Base-by-base conservation (phyloP, 345 rosid species). In the Citrus hindsii region DNA sequence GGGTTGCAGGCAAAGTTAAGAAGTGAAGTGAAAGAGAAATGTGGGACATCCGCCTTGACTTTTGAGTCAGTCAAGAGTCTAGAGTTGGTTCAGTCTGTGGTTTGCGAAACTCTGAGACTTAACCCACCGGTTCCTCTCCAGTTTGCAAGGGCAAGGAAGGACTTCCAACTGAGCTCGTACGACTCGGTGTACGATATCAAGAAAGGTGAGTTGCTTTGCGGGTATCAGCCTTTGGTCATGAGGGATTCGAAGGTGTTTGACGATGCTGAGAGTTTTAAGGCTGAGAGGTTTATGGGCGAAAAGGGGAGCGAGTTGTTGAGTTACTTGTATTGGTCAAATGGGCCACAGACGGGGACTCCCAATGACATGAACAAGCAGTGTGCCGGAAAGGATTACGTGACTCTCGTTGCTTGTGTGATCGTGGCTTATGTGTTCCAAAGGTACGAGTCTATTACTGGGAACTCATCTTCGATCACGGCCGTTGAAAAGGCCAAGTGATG, bases 141-240 rank as follows among this genome's bases (percentile, higher is more conserved):
- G 13, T 95, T 13, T 76, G 98, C 85, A 2, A 84, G 98, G 72
- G 98, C 98, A 7, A 91, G 97, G 87, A 84, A 88, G 81, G 95
- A 95, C 75, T 93, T 95, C 56, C 79, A 46, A 71, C 87, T 95
- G 35, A 84, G 76, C 67, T 90, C 97, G 0, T 90, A 95, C 71
- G 97, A 92, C 68, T 83, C 97, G 22, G 84, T 30, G 38, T 95
- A 53, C 7, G 84, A 95, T 18, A 81, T 93, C 12, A 87, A 90
- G 79, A 88, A 91, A 84, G 98, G 97, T 1, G 98, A 95, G 86
- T 77, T 93, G 81, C 85, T 95, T 0, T 95, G 95, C 21, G 98
- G 98, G 40, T 95, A 84, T 70, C 98, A 92, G 59, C 83, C 87
- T 3, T 8, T 90, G 72, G 98, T 80, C 16, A 95, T 93, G 98